Conservation (phyloP, 805 yeast species). For the Vanderwaltozyma yarrowii region DNA sequence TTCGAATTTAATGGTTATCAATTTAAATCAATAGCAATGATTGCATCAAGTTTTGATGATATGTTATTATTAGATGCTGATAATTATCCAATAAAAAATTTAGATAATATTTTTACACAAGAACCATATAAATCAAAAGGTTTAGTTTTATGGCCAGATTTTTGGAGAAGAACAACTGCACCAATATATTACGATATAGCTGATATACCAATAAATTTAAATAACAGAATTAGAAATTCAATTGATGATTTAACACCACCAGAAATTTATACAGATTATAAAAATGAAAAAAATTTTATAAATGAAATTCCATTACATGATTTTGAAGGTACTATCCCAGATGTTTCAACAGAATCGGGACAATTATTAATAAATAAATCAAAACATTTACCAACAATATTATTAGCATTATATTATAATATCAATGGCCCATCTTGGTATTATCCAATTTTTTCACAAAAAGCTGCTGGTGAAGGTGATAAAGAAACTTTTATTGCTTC, state of each 20-base stretch:
- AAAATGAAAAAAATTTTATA: slow-evolving; percentile 17
- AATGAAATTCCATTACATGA: slow-evolving; percentile 42
- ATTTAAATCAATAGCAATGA: slow-evolving; percentile 57
- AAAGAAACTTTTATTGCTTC: slow-evolving; percentile 66
- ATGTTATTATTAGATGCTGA: slow-evolving; percentile 70
- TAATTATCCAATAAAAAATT: slow-evolving; percentile 56
- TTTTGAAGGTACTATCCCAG: slow-evolving; percentile 54
- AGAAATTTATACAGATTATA: slow-evolving; percentile 17
- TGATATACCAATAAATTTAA: slow-evolving; percentile 39
- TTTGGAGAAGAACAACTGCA: slow-evolving; percentile 77
- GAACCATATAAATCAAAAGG: slow-evolving; percentile 48
- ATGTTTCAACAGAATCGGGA: slow-evolving; percentile 67
- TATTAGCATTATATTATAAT: slow-evolving; percentile 58
- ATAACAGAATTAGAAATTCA: slow-evolving; percentile 31
- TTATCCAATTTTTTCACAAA: slow-evolving; percentile 64
- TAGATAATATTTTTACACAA: slow-evolving; percentile 48
- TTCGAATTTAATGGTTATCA: slow-evolving; percentile 50
- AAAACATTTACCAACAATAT: slow-evolving; percentile 45
- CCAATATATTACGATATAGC: slow-evolving; percentile 68
- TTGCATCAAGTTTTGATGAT: slow-evolving; percentile 67
- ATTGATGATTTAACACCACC: slow-evolving; percentile 30
- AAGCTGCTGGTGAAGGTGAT: slow-evolving; percentile 76
- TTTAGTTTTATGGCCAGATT: slow-evolving; percentile 73
- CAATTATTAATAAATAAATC: slow-evolving; percentile 55
- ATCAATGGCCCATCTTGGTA: slow-evolving; percentile 57